Base-by-base conservation (phyloP, 1,139 yeast species). In the Debaryomycetaceae sp. region DNA sequence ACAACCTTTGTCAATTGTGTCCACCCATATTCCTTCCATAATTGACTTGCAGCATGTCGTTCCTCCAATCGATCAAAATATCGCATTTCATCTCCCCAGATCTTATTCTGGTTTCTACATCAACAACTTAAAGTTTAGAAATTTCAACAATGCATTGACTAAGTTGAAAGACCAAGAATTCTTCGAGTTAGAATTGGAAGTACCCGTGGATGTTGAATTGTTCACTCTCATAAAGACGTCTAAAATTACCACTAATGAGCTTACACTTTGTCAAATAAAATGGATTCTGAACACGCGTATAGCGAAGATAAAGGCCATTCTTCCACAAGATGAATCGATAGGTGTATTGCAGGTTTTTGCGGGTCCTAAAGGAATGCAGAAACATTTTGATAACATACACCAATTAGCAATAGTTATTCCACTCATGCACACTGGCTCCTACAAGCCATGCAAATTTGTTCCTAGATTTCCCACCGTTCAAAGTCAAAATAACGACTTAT, bases 11-110 rank as follows among this genome's bases (percentile, higher is more conserved):
- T 77, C 81, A 45, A 58, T 88, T 37, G 78, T 92, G 14, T 85
- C 85, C 44, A 86, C 97, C 0, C 98, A 92, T 60, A 81, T 88
- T 33, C 98, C 98, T 7, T 73, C 81, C 15, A 79, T 81, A 41
- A 79, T 79, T 38, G 83, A 79, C 43, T 83, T 87, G 46, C 98
- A 92, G 59, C 96, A 87, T 63, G 79, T 91, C 13, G 75, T 79
- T 26, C 97, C 97, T 7, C 87, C 95, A 4, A 66, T 92, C 44
- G 89, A 87, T 47, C 85, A 87, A 35, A 75, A 79, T 47, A 80
- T 85, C 31, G 92, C 94, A 14, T 73, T 88, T 47, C 79, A 89
- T 37, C 67, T 91, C 38, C 98, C 98, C 0, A 74, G 95, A 34
- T 80, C 86, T 13, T 87, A 88, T 54, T 92, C 96, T 1, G 86